Base-by-base conservation (phyloP, 768 basidiomycete species). In the Kwoniella europaea region DNA sequence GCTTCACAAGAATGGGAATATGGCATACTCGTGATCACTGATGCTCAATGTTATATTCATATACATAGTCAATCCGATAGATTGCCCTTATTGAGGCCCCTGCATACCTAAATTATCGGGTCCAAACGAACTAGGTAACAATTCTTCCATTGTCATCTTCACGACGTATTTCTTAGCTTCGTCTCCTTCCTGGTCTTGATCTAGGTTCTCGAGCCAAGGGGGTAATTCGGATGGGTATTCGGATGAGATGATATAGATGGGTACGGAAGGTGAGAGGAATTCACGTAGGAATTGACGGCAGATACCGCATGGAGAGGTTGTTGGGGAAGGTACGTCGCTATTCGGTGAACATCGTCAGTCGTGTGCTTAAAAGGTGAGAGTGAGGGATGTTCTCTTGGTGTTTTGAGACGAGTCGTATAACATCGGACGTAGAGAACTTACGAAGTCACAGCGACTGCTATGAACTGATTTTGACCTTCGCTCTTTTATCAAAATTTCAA, bases 231-330 rank as follows among this genome's bases (percentile, higher is more conserved):
- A 71, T 42, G 76, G 73, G 61, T 82, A 84, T 2, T 60, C 69
- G 0, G 76, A 70, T 3, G 77, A 71, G 55, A 82, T 44, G 78
- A 84, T 82, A 69, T 80, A 81, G 58, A 84, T 75, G 3, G 88
- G 27, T 89, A 82, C 65, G 91, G 69, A n/a, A n/a, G 74, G 71
- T 16, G 67, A 65, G 29, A 79, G 73, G 70, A 81, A 83, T 70
- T 83, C 82, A 22, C 82, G 77, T 22, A 83, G 73, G 65, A 97
- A 88, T 81, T 98, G 95, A 9, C 96, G 90, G 76, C 95, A 99
- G 58, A 95, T 89, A 2, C 96, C 96, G 82, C 97, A 98, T 0
- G 96, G 96, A 1, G 94, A 91, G 58, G 91, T 85, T 0, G 90
- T 69, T 2, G 84, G 80, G 0, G 86, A 79, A 0, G 87, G 76